Conservation (phyloP, 1,284 basidiomycete genomes). For the Boletellus sp. region DNA sequence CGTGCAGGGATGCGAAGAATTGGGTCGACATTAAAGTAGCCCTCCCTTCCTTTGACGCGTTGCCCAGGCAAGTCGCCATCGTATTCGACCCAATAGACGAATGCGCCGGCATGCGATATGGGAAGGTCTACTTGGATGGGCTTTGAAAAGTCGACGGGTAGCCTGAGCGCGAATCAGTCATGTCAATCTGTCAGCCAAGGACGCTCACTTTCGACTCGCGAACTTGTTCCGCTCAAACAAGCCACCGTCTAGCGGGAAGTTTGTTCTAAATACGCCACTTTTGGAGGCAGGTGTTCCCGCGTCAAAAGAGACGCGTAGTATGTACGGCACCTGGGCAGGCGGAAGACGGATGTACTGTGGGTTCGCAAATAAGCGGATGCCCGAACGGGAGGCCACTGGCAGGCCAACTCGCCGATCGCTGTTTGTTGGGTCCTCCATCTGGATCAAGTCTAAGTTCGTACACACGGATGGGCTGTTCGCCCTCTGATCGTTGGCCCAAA, state of each 20-base stretch:
- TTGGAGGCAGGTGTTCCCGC: slow-evolving; percentile 85
- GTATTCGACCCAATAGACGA: slow-evolving; percentile 91
- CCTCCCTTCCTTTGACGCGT: slow-evolving; percentile 76
- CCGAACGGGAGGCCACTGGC: background rate
- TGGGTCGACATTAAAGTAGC: slow-evolving; percentile 95
- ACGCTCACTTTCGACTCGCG: slow-evolving; percentile 65
- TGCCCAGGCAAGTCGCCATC: slow-evolving; percentile 57
- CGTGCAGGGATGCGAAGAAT: slow-evolving; percentile 74
- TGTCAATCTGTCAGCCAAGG: background rate
- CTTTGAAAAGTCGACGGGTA: slow-evolving; percentile 80
- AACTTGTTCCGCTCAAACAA: slow-evolving; percentile 77
- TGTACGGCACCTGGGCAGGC: slow-evolving; percentile 84
- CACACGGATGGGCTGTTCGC: slow-evolving; percentile 70
- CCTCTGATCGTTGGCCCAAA: slow-evolving; percentile 49
- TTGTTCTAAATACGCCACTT: slow-evolving; percentile 89
- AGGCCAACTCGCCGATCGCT: slow-evolving; percentile 65
- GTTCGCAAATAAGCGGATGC: slow-evolving; percentile 12
- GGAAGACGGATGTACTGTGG: slow-evolving; percentile 89
- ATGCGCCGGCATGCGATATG: slow-evolving; percentile 92
- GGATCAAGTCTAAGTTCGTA: slow-evolving; percentile 83
- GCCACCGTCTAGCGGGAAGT: slow-evolving; percentile 91
- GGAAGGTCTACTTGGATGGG: slow-evolving; percentile 90
- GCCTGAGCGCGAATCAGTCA: slow-evolving; percentile 39
- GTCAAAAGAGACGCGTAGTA: slow-evolving; percentile 84
- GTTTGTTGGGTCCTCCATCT: slow-evolving; percentile 85